Evolutionary conservation across 805 yeast species (phyloP), one percentile per base, ranked within the genome.

Genomic region (Brettanomyces anomalus): DNA sequence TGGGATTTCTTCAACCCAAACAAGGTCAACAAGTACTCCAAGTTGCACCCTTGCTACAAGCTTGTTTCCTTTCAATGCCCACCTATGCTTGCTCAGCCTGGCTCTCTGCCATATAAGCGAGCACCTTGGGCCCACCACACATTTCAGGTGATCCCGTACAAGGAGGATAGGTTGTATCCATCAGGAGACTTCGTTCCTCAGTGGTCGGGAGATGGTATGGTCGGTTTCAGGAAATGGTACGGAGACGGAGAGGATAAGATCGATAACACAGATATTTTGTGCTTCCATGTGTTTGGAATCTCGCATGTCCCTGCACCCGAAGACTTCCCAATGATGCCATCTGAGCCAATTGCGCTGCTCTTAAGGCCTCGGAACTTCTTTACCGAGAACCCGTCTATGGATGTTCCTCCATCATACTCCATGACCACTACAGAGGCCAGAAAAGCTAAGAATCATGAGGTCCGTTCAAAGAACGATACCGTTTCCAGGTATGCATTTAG

Each of bases 311-410:
- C 94, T 46, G 81, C 89, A 13, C 90, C 93, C 46, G 93, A 84
- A 67, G 94, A 84, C 63, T 84, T 83, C 81, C 93, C 93, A 44
- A 75, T 84, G 49, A 84, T 84, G 93, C 93, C 93, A 39, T 82
- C 87, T 40, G 94, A 84, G 66, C 83, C 86, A 55, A 79, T 84
- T 55, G 76, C 81, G 46, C 68, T 84, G 52, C 67, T 80, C 66
- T 68, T 84, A 59, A 76, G 89, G 63, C 93, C 93, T 53, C 72
- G 90, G 60, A 78, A 84, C 64, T 79, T 84, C 68, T 84, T 84
- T 72, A 65, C 71, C 37, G 85, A 80, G 60, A 84, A 83, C 62
- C 93, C 94, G 28, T 82, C 76, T 41, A 69, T 84, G 51, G 93
- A 84, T 54, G 75, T 85, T 46, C 75, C 72, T 52, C 89, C 90